phyloP scores from a whole-genome alignment of 345 rosid species.

The Alliaria petiolata region DNA sequence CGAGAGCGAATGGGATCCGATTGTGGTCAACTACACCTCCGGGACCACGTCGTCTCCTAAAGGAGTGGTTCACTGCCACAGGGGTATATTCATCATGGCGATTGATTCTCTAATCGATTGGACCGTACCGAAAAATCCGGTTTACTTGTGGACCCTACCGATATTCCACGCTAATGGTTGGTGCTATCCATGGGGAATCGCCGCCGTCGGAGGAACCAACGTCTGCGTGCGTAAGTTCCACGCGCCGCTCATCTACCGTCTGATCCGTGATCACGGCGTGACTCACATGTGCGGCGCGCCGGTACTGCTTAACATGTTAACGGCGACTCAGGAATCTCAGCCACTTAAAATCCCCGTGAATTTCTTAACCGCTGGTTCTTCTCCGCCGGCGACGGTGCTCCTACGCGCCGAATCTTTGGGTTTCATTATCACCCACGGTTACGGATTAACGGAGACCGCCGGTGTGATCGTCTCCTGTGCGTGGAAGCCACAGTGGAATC shows the following conservation, averaged over 20 bases:
- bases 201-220: conserved; percentile 80
- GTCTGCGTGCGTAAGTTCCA: conserved; percentile 68
- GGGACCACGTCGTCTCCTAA: conserved; percentile 89
- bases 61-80: conserved; percentile 81
- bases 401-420: conserved; percentile 61
- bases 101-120: conserved; percentile 50
- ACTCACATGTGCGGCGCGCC: conserved; percentile 94
- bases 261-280: conserved; percentile 52
- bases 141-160: conserved; percentile 85
- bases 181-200: conserved; percentile 69
- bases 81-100: conserved; percentile 52
- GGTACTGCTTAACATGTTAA: conserved; percentile 69
- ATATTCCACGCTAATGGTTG: conserved; percentile 90
- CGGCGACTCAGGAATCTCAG: conserved; percentile 28
- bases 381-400: conserved; percentile 71
- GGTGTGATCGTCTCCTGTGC: conserved; percentile 60
- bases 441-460: conserved; percentile 67
- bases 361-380: conserved; percentile 69
- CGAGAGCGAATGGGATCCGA: conserved; percentile 58
- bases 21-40: conserved; percentile 71
- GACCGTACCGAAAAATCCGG: conserved; percentile 57
- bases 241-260: conserved; percentile 39
- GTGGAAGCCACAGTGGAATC: conserved; percentile 76
- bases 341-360: conserved; percentile 45
- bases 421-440: conserved; percentile 63